These are phyloP conservation scores for Hortaea werneckii DNA, from an alignment of 2,329 filamentous ascomycete genomes.

Conservation along the genomic window DNA sequence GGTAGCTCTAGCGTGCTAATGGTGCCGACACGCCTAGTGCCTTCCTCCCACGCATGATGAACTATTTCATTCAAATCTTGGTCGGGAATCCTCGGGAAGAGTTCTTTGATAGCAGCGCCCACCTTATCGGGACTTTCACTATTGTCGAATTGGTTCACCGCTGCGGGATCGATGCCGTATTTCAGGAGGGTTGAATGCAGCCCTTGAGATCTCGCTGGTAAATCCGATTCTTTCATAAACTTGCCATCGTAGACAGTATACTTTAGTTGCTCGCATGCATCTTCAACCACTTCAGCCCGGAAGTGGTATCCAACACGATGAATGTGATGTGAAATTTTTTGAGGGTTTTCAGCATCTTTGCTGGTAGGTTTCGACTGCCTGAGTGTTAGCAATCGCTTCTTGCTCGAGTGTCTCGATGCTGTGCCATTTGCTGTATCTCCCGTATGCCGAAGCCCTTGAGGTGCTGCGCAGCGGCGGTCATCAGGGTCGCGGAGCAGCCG, in stretches of 20 bases:
- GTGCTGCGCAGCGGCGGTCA: too few species aligned
- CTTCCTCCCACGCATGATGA: conserved; percentile 51
- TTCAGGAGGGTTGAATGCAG: conserved; percentile 23
- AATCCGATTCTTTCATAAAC: conserved; percentile 19
- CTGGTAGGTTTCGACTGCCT: conserved; percentile 13
- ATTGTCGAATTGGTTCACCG: conserved; percentile 3
- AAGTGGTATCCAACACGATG: conserved; percentile 56
- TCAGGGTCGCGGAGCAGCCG: too few species aligned
- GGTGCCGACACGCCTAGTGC: conserved; percentile 48
- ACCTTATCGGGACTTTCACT: conserved; percentile 37
- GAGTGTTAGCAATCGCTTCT: not conserved
- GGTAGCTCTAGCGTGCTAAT: conserved; percentile 44
- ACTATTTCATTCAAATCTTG: conserved; percentile 48
- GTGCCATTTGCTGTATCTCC: too few species aligned
- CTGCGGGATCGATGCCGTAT: conserved; percentile 15
- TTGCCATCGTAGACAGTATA: conserved; percentile 22
- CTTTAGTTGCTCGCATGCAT: conserved; percentile 45
- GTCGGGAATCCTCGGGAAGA: conserved; percentile 54
- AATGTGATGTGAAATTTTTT: conserved; percentile 46
- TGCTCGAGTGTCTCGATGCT: too few species aligned
- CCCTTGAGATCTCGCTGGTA: conserved; percentile 1
- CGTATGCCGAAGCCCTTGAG: too few species aligned
- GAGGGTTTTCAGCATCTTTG: conserved; percentile 12
- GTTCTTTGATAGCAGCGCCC: conserved; percentile 47
- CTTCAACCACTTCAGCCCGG: conserved; percentile 47